Base-by-base conservation (phyloP, 225 moss, liverwort and hornwort genomes). In the Ulota crispa region DNA sequence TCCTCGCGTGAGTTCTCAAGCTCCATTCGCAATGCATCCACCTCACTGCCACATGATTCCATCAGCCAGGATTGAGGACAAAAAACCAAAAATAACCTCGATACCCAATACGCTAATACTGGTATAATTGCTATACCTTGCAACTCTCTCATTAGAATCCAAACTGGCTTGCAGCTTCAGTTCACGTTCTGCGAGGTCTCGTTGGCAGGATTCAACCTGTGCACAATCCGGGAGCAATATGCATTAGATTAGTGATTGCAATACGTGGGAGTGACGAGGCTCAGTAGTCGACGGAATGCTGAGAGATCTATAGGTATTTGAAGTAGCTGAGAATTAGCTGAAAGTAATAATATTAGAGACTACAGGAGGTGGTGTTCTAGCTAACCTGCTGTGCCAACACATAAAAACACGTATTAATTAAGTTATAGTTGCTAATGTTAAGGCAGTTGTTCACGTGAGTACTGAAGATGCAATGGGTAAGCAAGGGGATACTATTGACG, bases 121-220 rank as follows among this genome's bases (percentile, higher is more conserved):
- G 37, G 57, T 64, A 13, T n/a, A 70, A 55, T 70, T 64, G 27
- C 7, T 56, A n/a, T 81, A 96, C 94, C 96, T 87, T 65, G 83
- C 78, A 84, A 91, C 68, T 79, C 90, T 90, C 72, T 87, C 77
- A 42, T 96, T 93, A 45, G 91, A 86, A 84, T 80, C 85, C 47
- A 90, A 76, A 79, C 87, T 92, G 42, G 79, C 81, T 70, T 85
- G 89, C 57, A 96, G 86, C 64, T 91, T 91, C 47, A 36, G 75
- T 42, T 86, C 88, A 83, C 89, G 91, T 55, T 94, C 91, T 57
- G 92, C 86, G 67, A 93, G 70, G 61, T 91, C 88, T 56, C 79
- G 85, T 56, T 85, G 86, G 79, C 86, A 90, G 68, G 68, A 83
- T 27, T 87, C 91, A 70, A 89, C 87, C 92, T 95, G 90, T 65